phyloP scores from a whole-genome alignment of 2,329 filamentous ascomycete genomes.

The Byssothecium circinans region DNA sequence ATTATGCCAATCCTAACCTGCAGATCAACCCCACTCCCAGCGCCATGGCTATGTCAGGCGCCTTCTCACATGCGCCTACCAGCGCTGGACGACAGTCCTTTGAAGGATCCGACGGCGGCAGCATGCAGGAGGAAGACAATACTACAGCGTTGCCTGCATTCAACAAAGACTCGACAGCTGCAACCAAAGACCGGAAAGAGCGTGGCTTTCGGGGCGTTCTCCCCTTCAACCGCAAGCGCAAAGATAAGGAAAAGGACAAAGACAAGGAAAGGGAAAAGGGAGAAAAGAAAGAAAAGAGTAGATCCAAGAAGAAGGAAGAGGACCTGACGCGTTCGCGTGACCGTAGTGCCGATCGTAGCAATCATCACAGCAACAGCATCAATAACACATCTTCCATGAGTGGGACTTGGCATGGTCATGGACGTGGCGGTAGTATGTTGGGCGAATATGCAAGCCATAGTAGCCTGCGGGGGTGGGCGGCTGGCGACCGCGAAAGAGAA shows the following conservation, averaged over 20 bases:
- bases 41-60: conserved; percentile 20
- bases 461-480: conserved; percentile 13
- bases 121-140: conserved; percentile 40
- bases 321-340: conserved; percentile 4
- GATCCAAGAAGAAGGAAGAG: conserved; percentile 14
- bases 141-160: conserved; percentile 43
- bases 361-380: conserved; percentile 12
- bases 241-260: conserved; percentile 32
- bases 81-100: conserved; percentile 29
- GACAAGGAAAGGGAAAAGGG: conserved; percentile 25
- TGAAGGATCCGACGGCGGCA: conserved; percentile 41
- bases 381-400: no score
- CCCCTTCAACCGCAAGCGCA: conserved; percentile 41
- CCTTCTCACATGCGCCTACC: conserved; percentile 27
- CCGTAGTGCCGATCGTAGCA: conserved; percentile 19
- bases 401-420: not conserved
- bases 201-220: conserved; percentile 44
- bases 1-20: conserved; percentile 27
- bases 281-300: conserved; percentile 23
- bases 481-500: not conserved
- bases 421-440: conserved; percentile 20
- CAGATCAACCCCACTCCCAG: conserved; percentile 27
- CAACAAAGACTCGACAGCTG: conserved; percentile 24
- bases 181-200: conserved; percentile 43
- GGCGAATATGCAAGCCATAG: conserved; percentile 20